Percentiles rank a stretch among this genome's conserved stretches.
These are phyloP conservation scores for Exophiala dermatitidis DNA, from an alignment of 2,329 filamentous ascomycete species.

Conservation along the genomic window DNA sequence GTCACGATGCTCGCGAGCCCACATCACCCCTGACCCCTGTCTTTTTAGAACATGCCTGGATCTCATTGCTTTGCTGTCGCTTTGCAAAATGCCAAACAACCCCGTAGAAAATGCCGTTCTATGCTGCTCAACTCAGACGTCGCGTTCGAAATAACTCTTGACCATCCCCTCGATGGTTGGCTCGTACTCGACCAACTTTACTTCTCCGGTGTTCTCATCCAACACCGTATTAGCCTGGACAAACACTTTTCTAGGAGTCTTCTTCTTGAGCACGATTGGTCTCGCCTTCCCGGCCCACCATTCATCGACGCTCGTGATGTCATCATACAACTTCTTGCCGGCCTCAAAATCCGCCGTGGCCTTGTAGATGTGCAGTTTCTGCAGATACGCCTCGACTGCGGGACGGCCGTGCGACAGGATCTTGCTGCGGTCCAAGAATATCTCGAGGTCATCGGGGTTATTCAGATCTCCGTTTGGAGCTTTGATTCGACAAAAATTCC, in stretches of 20 bases:
- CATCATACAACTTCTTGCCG: slow-evolving; percentile 72
- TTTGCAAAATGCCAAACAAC: no score
- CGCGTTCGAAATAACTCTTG: slow-evolving; percentile 65
- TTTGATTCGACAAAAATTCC: slow-evolving; percentile 76
- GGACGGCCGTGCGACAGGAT: slow-evolving; percentile 76
- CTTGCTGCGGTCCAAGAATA: slow-evolving; percentile 76
- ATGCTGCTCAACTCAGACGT: slow-evolving; percentile 31
- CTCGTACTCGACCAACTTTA: slow-evolving; percentile 79
- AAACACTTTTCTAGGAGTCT: slow-evolving; percentile 64
- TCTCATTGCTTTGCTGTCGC: no score
- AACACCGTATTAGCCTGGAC: slow-evolving; percentile 86
- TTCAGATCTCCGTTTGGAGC: slow-evolving; percentile 48
- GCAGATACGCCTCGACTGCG: slow-evolving; percentile 77
- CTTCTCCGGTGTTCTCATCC: slow-evolving; percentile 59
- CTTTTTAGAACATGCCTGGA: no score
- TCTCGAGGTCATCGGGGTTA: slow-evolving; percentile 71
- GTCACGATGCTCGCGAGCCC: no score
- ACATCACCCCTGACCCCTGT: no score
- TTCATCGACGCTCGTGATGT: slow-evolving; percentile 74
- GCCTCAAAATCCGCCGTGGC: slow-evolving; percentile 73
- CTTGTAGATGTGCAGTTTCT: slow-evolving; percentile 90
- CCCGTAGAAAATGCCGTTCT: neutral
- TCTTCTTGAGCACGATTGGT: slow-evolving; percentile 51
- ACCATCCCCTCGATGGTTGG: slow-evolving; percentile 73
- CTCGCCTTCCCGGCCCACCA: slow-evolving; percentile 80